A percentile compares a stretch with the other conserved stretches of the same genome.
Evolutionary conservation across 2,329 filamentous ascomycete genomes (phyloP).

Genomic region (Fusarium longipes): DNA sequence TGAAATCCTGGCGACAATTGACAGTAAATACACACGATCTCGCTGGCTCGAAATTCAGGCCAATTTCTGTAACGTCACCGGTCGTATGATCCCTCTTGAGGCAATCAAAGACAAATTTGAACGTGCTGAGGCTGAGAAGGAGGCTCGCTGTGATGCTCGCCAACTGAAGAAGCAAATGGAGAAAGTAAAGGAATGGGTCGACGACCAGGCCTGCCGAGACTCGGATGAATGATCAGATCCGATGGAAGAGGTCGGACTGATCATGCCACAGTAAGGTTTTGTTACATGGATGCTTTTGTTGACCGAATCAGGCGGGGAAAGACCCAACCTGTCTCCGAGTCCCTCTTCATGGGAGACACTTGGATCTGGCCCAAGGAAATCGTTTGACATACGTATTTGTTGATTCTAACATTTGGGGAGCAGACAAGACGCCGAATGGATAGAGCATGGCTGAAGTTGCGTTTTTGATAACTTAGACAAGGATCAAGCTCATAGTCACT

Average conservation of each 20-base stretch:
- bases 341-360: slow-evolving; percentile 1
- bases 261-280: neutral
- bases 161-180: slow-evolving; percentile 6
- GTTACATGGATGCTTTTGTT: slow-evolving; percentile 1
- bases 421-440: slow-evolving; percentile 10
- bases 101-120: slow-evolving; percentile 53
- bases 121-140: slow-evolving; percentile 39
- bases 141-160: slow-evolving; percentile 6
- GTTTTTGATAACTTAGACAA: slow-evolving; percentile 23
- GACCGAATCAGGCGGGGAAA: neutral
- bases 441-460: slow-evolving; percentile 8
- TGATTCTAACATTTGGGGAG: slow-evolving; percentile 1
- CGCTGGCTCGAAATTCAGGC: slow-evolving; percentile 58
- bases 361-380: neutral
- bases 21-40: slow-evolving; percentile 49
- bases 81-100: slow-evolving; percentile 54
- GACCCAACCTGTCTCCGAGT: slow-evolving; percentile 1
- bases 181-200: slow-evolving; percentile 41
- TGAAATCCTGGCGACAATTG: slow-evolving; percentile 51
- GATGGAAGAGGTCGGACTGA: neutral
- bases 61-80: slow-evolving; percentile 58
- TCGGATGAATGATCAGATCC: neutral
- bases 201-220: slow-evolving; percentile 2
- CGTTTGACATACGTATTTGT: neutral
- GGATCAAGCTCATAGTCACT: slow-evolving; percentile 3